phyloP scores from a whole-genome alignment of 208 protist genomes.

The Trypanosoma avium region DNA sequence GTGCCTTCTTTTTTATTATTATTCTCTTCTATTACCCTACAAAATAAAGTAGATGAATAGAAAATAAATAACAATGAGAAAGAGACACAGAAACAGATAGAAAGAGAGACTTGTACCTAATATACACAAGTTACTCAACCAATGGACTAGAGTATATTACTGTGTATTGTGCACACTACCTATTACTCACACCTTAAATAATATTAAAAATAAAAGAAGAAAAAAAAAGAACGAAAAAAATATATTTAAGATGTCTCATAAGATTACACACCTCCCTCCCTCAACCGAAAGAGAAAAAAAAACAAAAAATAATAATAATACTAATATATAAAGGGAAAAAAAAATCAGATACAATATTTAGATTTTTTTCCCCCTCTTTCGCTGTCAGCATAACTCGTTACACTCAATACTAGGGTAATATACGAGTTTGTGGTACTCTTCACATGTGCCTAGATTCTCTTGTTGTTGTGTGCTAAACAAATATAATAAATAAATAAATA shows the following conservation, averaged over 20 bases:
- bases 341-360: not conserved
- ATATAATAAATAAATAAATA: slow-evolving; percentile 22
- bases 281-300: not conserved
- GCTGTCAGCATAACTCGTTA: not conserved
- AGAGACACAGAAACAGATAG: slow-evolving; percentile 6
- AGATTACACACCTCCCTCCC: too few species aligned
- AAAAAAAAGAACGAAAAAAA: too few species aligned
- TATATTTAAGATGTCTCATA: too few species aligned
- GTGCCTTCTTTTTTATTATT: too few species aligned
- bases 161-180: not conserved
- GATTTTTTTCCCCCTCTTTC: not conserved
- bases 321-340: not conserved
- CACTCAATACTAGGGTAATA: too few species aligned
- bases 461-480: not conserved
- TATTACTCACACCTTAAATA: not conserved
- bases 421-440: too few species aligned
- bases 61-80: slow-evolving; percentile 24
- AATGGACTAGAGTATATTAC: not conserved
- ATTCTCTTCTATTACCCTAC: too few species aligned
- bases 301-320: not conserved
- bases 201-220: too few species aligned
- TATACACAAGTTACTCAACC: slow-evolving; percentile 10
- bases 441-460: not conserved
- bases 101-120: too few species aligned
- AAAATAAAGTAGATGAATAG: too few species aligned